Conservation (phyloP, 129 eudicot genomes). For the Logfia minima region DNA sequence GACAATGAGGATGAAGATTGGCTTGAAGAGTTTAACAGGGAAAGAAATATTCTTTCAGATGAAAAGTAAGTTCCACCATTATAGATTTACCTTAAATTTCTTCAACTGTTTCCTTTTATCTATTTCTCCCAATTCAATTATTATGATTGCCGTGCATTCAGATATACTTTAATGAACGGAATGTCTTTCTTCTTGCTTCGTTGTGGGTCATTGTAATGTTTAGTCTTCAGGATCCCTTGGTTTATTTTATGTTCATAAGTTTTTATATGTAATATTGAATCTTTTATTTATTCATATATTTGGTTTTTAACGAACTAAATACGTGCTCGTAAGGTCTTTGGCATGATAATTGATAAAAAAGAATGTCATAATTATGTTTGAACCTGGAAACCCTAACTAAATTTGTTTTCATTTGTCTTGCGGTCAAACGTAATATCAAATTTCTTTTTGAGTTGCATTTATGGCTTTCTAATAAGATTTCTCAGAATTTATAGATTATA, state of each 20-base stretch:
- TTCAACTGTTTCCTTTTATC: not conserved
- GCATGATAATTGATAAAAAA: not conserved
- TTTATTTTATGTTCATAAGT: not conserved
- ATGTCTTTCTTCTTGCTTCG: not conserved
- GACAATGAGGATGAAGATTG: conserved; percentile 98
- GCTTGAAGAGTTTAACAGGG: conserved; percentile 74
- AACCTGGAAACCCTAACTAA: not conserved
- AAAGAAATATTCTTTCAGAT: conserved; percentile 54
- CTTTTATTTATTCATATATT: too few relatives aligned
- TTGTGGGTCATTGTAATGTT: not conserved
- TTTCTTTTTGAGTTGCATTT: not conserved
- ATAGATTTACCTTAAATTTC: not conserved
- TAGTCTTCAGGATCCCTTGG: not conserved
- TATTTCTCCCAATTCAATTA: not conserved
- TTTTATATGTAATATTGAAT: not conserved
- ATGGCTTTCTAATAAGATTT: not conserved
- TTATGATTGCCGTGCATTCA: not conserved
- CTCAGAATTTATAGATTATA: not conserved
- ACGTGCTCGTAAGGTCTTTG: not conserved
- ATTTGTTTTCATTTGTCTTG: not conserved
- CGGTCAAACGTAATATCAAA: not conserved
- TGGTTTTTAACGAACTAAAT: not conserved
- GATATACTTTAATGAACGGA: not conserved
- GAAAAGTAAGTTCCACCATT: conserved; percentile 53
- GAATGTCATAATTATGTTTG: not conserved